phyloP scores from a whole-genome alignment of 75 land plant genomes.

The Chamaecyparis obtusa region DNA sequence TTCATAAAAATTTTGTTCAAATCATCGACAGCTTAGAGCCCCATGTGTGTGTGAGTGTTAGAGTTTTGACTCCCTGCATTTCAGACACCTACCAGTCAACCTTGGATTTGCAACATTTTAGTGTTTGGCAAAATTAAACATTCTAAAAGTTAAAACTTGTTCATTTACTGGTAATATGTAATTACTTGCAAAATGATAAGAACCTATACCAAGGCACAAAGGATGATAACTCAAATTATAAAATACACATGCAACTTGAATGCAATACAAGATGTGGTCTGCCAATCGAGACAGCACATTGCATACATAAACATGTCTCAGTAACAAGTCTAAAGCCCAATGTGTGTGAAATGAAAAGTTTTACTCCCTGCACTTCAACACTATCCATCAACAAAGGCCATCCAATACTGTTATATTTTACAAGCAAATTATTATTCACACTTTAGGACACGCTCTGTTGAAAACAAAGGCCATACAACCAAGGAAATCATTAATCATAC shows the following conservation, averaged over 20 bases:
- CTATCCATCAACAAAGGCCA: neutral
- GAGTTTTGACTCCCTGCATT: too few relatives aligned
- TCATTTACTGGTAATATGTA: too few relatives aligned
- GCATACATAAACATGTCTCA: neutral
- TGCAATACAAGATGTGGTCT: neutral
- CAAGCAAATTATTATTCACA: neutral
- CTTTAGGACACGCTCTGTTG: neutral
- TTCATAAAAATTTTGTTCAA: too few relatives aligned
- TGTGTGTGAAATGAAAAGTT: neutral
- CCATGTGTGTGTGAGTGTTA: too few relatives aligned
- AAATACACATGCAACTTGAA: neutral
- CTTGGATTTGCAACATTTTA: too few relatives aligned
- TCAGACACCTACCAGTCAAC: too few relatives aligned
- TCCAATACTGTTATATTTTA: neutral
- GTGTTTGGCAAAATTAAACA: too few relatives aligned
- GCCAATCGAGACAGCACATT: neutral
- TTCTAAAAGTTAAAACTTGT: too few relatives aligned
- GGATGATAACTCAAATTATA: neutral
- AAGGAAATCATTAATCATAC: neutral
- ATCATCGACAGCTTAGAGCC: too few relatives aligned
- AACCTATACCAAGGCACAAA: too few relatives aligned
- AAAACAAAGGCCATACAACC: neutral
- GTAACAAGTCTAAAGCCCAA: neutral
- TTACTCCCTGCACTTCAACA: neutral
- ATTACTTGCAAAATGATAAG: too few relatives aligned